These are phyloP conservation scores for Starmerella sp. DNA, from an alignment of 805 yeast species.

Conservation along the genomic window DNA sequence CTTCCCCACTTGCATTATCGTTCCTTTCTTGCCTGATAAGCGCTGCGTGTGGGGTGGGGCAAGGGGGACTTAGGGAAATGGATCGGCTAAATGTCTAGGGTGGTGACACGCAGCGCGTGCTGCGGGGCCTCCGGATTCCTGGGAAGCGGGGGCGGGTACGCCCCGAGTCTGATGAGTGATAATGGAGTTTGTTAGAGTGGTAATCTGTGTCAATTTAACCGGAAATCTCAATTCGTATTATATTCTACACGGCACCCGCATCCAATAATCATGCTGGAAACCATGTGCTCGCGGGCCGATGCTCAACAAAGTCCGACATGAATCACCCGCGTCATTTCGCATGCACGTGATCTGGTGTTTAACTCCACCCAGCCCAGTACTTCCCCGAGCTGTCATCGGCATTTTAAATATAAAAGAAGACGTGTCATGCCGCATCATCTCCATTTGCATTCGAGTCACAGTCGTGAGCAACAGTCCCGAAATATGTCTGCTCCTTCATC, in stretches of 20 bases:
- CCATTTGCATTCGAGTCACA: background rate
- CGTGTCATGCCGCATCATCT: background rate
- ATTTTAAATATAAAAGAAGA: background rate
- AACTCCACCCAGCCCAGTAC: background rate
- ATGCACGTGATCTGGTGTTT: background rate
- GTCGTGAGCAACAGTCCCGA: background rate
- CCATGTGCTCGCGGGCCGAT: too few species aligned
- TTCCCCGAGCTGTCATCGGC: background rate
- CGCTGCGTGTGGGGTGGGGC: constrained; percentile 6
- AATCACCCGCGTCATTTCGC: background rate
- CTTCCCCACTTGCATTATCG: constrained; percentile 7
- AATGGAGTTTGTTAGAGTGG: background rate
- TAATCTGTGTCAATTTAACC: too few species aligned
- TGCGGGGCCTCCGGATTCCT: background rate
- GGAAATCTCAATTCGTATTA: too few species aligned
- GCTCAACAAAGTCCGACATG: background rate
- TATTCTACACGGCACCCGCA: too few species aligned
- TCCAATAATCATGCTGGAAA: too few species aligned
- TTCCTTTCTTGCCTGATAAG: background rate
- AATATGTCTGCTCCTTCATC: background rate
- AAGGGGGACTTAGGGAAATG: background rate
- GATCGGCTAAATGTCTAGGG: constrained; percentile 4
- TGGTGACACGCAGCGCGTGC: background rate
- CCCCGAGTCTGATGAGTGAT: background rate
- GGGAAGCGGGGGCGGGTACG: background rate